Evolutionary conservation across 106 monocot species (phyloP).

Genomic region (Dendrobium chrysotoxum): DNA sequence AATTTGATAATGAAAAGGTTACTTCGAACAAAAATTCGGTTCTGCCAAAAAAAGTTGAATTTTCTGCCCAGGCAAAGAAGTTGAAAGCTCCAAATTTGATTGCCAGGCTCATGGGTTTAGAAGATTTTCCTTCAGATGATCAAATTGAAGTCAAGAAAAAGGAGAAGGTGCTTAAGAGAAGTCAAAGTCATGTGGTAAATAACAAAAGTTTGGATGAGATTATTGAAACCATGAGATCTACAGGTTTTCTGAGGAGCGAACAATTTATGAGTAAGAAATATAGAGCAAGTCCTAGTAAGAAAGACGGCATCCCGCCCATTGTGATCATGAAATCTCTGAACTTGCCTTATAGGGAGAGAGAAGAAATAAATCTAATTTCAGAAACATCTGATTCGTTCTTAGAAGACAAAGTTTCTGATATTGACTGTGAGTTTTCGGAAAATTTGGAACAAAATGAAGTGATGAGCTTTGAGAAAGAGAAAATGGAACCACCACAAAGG

Average conservation of each 20-base stretch:
- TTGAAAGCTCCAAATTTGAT: conserved; percentile 39
- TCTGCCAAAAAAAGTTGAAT: not conserved
- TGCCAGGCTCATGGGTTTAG: conserved; percentile 68
- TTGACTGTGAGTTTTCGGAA: not conserved
- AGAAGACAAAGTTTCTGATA: not conserved
- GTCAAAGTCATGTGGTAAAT: not conserved
- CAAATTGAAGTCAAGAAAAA: not conserved
- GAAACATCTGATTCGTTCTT: not conserved
- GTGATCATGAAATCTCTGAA: conserved; percentile 28
- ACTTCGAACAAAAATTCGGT: conserved; percentile 21
- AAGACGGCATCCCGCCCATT: conserved; percentile 14
- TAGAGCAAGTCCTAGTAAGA: not conserved
- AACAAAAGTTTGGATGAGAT: conserved; percentile 23
- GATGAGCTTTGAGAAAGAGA: not conserved
- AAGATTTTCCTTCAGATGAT: conserved; percentile 21
- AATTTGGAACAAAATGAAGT: conserved; percentile 8
- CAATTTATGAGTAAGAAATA: not conserved
- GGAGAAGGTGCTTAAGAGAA: conserved; percentile 9
- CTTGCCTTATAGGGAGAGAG: not conserved
- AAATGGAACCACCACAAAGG: conserved; percentile 1
- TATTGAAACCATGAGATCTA: conserved; percentile 26
- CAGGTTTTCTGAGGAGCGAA: conserved; percentile 17
- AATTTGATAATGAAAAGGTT: conserved; percentile 18
- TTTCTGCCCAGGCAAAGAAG: not conserved
- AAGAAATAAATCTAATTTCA: not conserved